Base-by-base conservation (phyloP, 1,139 yeast genomes). In the Protomyces inundatus region DNA sequence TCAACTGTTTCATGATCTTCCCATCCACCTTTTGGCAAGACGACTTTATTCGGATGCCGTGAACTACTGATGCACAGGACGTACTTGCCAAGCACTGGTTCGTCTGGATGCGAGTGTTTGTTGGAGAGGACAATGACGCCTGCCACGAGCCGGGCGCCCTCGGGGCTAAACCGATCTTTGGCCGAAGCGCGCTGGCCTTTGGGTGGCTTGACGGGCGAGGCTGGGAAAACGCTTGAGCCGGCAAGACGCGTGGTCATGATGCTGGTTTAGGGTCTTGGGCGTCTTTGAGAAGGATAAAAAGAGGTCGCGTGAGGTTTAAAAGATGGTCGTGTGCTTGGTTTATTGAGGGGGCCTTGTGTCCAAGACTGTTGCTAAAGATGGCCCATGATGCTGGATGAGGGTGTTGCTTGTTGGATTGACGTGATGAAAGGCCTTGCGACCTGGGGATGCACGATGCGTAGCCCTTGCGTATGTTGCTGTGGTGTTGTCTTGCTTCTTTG, bases 1-100 rank as follows among this genome's bases (percentile, higher is more conserved):
- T 80, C 82, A 7, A 73, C 65, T 10, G 83, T 84, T 72, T 93
- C 98, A 73, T 93, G 98, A 52, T 74, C 73, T 74, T 93, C 99
- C 62, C 91, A 85, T 0, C 99, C 99, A 39, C 99, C 99, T 72
- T 93, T 95, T 3, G 98, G 98, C 9, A 93, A 76, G 12, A 95
- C 88, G 96, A 96, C 90, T 54, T 66, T 58, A 60, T 56, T 60
- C 9, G 64, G 64, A 70, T 81, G 81, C 64, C 85, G 84, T 30
- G 87, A 80, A 0, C 97, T 87, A 69, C 87, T 83, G 48, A 93
- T 83, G 84, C 93, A 82, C 14, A 93, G 80, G 37, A 91, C 89
- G 48, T 64, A 64, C 32, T 64, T 64, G 53, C 53, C 53, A 23
- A 23, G 23, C 23, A 42, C 51, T 9, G 59, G 51, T 55, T 56